Conservation (phyloP, 495 filamentous ascomycete species). For the Cudoniella acicularis region DNA sequence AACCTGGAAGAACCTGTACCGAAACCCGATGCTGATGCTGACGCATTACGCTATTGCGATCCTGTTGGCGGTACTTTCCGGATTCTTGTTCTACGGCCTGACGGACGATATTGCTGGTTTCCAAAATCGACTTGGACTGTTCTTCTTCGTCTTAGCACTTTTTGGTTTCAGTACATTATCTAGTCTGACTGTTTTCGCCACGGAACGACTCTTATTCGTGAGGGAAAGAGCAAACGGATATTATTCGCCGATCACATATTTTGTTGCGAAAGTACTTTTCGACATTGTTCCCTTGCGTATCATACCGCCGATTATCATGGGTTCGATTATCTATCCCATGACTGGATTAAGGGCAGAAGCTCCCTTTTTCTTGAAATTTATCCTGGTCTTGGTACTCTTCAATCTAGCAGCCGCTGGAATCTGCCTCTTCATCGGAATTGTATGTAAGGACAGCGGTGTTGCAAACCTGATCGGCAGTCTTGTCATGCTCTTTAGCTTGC, state of each 20-base stretch:
- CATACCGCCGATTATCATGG: slow-evolving; percentile 93
- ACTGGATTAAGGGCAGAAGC: slow-evolving; percentile 83
- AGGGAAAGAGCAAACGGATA: slow-evolving; percentile 96
- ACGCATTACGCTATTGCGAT: slow-evolving; percentile 99
- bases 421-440: slow-evolving; percentile 93
- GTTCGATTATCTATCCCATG: slow-evolving; percentile 98
- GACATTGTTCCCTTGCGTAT: slow-evolving; percentile 92
- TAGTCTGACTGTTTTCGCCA: slow-evolving; percentile 87
- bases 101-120: slow-evolving; percentile 95
- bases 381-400: slow-evolving; percentile 90
- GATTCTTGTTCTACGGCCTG: slow-evolving; percentile 93
- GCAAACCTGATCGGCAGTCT: slow-evolving; percentile 93
- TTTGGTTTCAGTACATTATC: slow-evolving; percentile 97
- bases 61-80: slow-evolving; percentile 86
- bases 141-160: slow-evolving; percentile 94
- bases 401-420: slow-evolving; percentile 92
- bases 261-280: slow-evolving; percentile 87
- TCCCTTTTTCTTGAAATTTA: slow-evolving; percentile 84
- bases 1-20: slow-evolving; percentile 96
- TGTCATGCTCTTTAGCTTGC: slow-evolving; percentile 95
- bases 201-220: slow-evolving; percentile 88
- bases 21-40: slow-evolving; percentile 97
- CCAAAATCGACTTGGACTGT: slow-evolving; percentile 96
- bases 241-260: slow-evolving; percentile 97
- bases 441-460: slow-evolving; percentile 87